Evolutionary conservation across 2,329 filamentous ascomycete species (phyloP), one percentile per base, ranked within the genome.

Genomic region (Colletotrichum lentis): DNA sequence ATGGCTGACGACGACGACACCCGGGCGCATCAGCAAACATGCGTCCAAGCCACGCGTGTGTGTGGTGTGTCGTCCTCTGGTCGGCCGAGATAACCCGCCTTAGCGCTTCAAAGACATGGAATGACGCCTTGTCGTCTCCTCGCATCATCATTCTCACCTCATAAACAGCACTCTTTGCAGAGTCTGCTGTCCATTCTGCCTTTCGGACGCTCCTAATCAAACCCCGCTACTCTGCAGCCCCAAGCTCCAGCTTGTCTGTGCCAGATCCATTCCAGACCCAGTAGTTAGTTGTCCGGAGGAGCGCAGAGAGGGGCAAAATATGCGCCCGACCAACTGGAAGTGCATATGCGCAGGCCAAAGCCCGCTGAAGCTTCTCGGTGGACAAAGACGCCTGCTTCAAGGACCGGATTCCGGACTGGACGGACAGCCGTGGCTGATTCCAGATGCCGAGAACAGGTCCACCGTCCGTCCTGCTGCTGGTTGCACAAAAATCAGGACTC

Each of bases 31-130:
- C 37, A 46, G 37, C 55, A 27, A 35, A 53, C 24, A 22, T 55
- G 41, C 50, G 47, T 59, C 57, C 63, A 49, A 65, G 63, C 63
- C 49, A 65, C 62, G 56, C 47, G 18, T 53, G 31, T 31, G 27
- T 31, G 27, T 31, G 27, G 27, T 43, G 58, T 14, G 24, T 54
- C 41, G 14, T 37, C 44, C 53, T 35, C 22, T 43, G 47, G n/a
- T n/a, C 16, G 31, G 46, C 60, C 52, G 64, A 50, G 52, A 27
- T 59, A 47, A 24, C 61, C 31, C 37, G 47, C 39, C 54, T 20
- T 46, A 54, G 61, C 41, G 62, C 35, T 43, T 59, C 54, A 49
- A 56, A 67, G 65, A 67, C 61, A 67, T 47, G 47, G 61, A 67
- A 64, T 55, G 53, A 44, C 57, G 64, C 58, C 63, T 66, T 50